Conservation (phyloP, 768 basidiomycete species). For the Glaciozyma martinii region DNA sequence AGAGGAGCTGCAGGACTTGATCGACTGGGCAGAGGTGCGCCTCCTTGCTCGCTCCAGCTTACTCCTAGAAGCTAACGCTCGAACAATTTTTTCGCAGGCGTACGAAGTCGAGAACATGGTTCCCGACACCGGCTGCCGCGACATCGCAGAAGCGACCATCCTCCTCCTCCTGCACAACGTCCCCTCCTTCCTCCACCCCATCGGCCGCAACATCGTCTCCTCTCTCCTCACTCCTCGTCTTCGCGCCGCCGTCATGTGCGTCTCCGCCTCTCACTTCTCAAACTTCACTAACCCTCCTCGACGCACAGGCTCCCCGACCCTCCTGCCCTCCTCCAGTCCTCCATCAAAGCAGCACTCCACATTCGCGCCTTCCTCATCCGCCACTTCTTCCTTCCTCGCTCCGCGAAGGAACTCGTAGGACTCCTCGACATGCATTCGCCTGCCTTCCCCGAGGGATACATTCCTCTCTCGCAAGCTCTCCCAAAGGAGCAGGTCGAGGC, state of each 20-base stretch:
- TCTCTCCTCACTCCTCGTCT: not conserved
- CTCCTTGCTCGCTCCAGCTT: slow-evolving; percentile 38
- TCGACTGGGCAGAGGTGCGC: slow-evolving; percentile 43
- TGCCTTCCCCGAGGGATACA: not conserved
- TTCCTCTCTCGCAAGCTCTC: not conserved
- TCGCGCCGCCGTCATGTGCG: not conserved
- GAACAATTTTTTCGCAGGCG: not conserved
- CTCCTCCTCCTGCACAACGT: slow-evolving; percentile 44
- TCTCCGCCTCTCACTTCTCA: not conserved
- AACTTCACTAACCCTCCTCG: too few relatives aligned
- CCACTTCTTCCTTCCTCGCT: slow-evolving; percentile 1
- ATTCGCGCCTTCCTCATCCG: not conserved
- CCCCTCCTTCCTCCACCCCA: slow-evolving; percentile 41
- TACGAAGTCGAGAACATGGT: not conserved
- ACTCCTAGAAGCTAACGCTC: not conserved
- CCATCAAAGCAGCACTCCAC: not conserved
- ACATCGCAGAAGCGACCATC: slow-evolving; percentile 43
- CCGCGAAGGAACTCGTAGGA: not conserved
- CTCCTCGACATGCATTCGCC: not conserved
- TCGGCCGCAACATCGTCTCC: not conserved
- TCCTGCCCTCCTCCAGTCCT: not conserved
- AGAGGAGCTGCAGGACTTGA: slow-evolving; percentile 41
- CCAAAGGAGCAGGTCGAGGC: not conserved
- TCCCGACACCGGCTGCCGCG: slow-evolving; percentile 42
- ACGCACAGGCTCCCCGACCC: not conserved